Base-by-base conservation (phyloP, 208 protist species). In the Acanthamoeba triangularis region DNA sequence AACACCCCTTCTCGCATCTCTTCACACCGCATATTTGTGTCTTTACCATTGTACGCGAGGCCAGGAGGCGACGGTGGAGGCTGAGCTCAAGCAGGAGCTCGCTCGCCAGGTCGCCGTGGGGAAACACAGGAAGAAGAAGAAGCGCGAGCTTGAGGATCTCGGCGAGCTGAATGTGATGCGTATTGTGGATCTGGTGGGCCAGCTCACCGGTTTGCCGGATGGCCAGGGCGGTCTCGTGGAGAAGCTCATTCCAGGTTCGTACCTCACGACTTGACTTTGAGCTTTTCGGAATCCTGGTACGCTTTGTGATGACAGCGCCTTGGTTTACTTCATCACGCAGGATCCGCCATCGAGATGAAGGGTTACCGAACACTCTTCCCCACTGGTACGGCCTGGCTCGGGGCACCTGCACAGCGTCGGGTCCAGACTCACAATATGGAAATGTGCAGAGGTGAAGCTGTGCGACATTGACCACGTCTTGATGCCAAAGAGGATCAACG, bases 401-500 rank as follows among this genome's bases (percentile, higher is more conserved):
- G 18, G 11, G 13, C 25, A 13, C 25, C 11, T 74, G 65, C 65
- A 37, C 14, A n/a, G 35, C 18, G 18, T 18, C n/a, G 69, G 30
- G 4, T 54, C 37, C 30, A 30, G 30, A 30, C 54, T 59, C 20
- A 23, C 20, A 23, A 6, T 25, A 0, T 23, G 13, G 56, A 23
- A 7, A n/a, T n/a, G 59, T 65, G 25, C 23, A 88, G 80, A 88
- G 44, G 80, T 88, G 30, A 88, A 88, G 35, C 80, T 88, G 49
- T 88, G 80, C 49, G 80, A 88, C 35, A 88, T 88, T 30, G 80
- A 88, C 63, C 80, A 88, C 80, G 80, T 88, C 25, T 49, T 88
- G 49, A 88, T 88, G 80, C 80, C 80, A 10, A 88, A 88, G 80
- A 56, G 80, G 28, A 88, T 88, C 49, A 88, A 88, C 30, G 80